A percentile compares a stretch with the other conserved stretches of the same genome.
These are phyloP conservation scores for Leptographium flavum DNA, from an alignment of 2,329 filamentous ascomycete species.

Conservation along the genomic window DNA sequence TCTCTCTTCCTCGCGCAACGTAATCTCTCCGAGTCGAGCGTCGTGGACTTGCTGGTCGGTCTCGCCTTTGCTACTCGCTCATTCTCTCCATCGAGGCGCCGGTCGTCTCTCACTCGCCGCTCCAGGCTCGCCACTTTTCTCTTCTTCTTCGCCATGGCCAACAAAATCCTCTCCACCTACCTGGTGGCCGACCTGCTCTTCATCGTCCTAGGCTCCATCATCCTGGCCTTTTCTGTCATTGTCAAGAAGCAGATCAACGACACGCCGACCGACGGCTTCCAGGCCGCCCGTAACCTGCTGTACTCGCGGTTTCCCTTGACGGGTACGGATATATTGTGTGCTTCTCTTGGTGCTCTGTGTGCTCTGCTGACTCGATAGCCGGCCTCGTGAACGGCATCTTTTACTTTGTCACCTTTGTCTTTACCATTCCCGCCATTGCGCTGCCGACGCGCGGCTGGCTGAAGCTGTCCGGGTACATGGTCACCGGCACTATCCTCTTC, in stretches of 20 bases:
- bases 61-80: neutral
- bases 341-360: slow-evolving; percentile 9
- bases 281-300: slow-evolving; percentile 36
- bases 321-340: too few species aligned
- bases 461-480: slow-evolving; percentile 51
- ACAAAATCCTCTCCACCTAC: slow-evolving; percentile 38
- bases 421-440: slow-evolving; percentile 58
- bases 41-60: neutral
- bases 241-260: slow-evolving; percentile 31
- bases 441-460: slow-evolving; percentile 55
- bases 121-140: neutral
- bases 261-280: slow-evolving; percentile 26
- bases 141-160: slow-evolving; percentile 27
- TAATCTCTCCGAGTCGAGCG: too few species aligned
- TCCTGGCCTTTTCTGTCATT: slow-evolving; percentile 40
- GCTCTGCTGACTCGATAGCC: slow-evolving; percentile 24
- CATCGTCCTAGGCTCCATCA: slow-evolving; percentile 36
- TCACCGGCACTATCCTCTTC: slow-evolving; percentile 47
- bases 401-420: slow-evolving; percentile 54
- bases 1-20: neutral
- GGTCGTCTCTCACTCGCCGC: too few species aligned
- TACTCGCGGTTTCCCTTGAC: slow-evolving; percentile 39
- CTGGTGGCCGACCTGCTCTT: slow-evolving; percentile 35
- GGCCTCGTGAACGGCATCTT: slow-evolving; percentile 60
- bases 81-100: slow-evolving; percentile 2